These are phyloP conservation scores for Ceratonia siliqua DNA, from an alignment of 306 rosid species.

Conservation along the genomic window DNA sequence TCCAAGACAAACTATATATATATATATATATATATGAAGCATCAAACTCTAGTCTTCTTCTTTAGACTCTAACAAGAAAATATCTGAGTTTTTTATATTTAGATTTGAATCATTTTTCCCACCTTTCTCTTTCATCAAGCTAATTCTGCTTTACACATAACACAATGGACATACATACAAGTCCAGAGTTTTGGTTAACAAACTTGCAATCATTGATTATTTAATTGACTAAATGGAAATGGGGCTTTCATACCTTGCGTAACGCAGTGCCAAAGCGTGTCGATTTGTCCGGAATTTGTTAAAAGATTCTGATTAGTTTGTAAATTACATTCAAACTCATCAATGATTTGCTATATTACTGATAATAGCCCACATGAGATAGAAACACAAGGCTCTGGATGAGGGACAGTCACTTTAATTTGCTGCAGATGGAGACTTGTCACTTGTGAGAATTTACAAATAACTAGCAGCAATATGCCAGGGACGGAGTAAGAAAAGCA, in stretches of 20 bases:
- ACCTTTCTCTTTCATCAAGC: background rate
- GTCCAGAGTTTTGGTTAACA: conserved; percentile 2
- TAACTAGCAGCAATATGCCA: conserved; percentile 1
- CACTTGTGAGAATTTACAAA: conserved; percentile 19
- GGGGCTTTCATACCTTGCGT: conserved; percentile 6
- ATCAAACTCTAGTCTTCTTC: background rate
- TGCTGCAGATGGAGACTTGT: conserved; percentile 22
- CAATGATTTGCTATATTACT: background rate
- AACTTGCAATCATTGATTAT: background rate
- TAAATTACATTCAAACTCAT: background rate
- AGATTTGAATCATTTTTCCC: background rate
- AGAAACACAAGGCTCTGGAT: background rate
- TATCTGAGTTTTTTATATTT: background rate
- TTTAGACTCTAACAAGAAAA: background rate
- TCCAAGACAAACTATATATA: too few relatives aligned
- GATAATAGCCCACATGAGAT: conserved; percentile 16
- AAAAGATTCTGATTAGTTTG: background rate
- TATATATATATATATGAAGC: too few relatives aligned
- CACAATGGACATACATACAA: background rate
- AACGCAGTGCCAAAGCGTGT: background rate
- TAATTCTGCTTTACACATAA: background rate
- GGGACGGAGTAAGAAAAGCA: conserved; percentile 12
- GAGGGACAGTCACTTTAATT: conserved; percentile 4
- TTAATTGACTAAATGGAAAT: background rate
- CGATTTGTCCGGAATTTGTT: background rate